Conservation (phyloP, 2,329 filamentous ascomycete species). For the Penicillium sp. region DNA sequence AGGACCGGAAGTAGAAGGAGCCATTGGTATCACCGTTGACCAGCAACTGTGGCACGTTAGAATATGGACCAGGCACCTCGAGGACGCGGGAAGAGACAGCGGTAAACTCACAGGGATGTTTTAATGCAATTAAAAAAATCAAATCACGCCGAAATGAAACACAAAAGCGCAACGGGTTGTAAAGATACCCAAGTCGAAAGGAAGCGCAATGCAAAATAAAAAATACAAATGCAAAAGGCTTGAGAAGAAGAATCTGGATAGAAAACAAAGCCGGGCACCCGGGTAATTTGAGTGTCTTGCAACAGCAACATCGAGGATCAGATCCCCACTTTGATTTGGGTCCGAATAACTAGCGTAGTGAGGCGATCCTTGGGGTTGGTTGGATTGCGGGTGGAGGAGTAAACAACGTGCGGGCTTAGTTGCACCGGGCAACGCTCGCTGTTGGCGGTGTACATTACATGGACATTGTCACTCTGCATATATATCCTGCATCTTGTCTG, state of each 20-base stretch:
- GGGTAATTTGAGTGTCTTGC: conserved; percentile 30
- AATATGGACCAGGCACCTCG: neutral
- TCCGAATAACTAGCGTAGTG: conserved; percentile 16
- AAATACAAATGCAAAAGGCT: conserved; percentile 4
- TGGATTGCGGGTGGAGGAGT: conserved; percentile 26
- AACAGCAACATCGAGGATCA: conserved; percentile 29
- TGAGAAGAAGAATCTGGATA: neutral
- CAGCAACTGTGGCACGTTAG: conserved; percentile 28
- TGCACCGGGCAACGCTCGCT: conserved; percentile 34
- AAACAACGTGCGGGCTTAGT: conserved; percentile 35
- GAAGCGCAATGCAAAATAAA: conserved; percentile 8
- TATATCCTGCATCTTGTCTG: neutral
- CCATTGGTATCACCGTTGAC: conserved; percentile 35
- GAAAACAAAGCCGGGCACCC: conserved; percentile 21
- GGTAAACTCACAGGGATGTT: conserved; percentile 19
- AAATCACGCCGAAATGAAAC: conserved; percentile 4
- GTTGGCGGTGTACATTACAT: conserved; percentile 23
- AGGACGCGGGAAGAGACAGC: conserved; percentile 17
- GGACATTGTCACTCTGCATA: conserved; percentile 6
- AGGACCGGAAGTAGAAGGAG: conserved; percentile 30
- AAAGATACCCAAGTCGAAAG: conserved; percentile 3
- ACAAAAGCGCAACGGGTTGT: neutral
- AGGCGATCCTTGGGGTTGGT: conserved; percentile 28
- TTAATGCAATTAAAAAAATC: conserved; percentile 8
- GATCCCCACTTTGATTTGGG: conserved; percentile 19